A percentile compares a stretch with the other conserved stretches of the same genome.
These are phyloP conservation scores for Penicillium subrubescens DNA, from an alignment of 495 filamentous ascomycete species.

Conservation along the genomic window DNA sequence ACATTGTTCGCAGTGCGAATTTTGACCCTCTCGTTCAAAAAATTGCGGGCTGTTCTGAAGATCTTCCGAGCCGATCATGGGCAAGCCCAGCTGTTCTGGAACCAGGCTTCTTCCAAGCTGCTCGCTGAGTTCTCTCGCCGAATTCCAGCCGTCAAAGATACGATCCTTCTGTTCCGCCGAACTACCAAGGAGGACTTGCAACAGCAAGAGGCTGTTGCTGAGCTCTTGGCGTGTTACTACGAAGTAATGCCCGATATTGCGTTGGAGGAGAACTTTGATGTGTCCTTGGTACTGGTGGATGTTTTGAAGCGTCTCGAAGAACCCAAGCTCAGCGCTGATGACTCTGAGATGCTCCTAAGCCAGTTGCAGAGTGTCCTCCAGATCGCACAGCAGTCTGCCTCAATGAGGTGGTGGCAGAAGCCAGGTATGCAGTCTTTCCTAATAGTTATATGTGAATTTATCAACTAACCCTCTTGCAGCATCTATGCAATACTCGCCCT, in stretches of 20 bases:
- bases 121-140: constrained; percentile 74
- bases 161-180: constrained; percentile 67
- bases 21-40: constrained; percentile 74
- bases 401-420: constrained; percentile 81
- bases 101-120: constrained; percentile 63
- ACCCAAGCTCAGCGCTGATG: constrained; percentile 32
- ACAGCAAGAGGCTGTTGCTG: constrained; percentile 75
- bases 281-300: constrained; percentile 70
- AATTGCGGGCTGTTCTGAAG: constrained; percentile 61
- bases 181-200: constrained; percentile 67
- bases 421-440: constrained; percentile 39
- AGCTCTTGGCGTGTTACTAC: constrained; percentile 77
- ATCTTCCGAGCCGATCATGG: constrained; percentile 44
- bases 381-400: constrained; percentile 74
- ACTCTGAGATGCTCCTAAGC: constrained; percentile 58
- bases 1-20: constrained; percentile 82
- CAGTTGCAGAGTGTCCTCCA: constrained; percentile 75
- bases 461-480: constrained; percentile 24
- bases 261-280: constrained; percentile 81
- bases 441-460: not conserved
- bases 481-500: constrained; percentile 49
- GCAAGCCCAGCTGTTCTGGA: constrained; percentile 57
- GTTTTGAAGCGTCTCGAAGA: constrained; percentile 57
- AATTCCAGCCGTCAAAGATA: constrained; percentile 76
- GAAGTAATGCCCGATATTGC: constrained; percentile 78